These are phyloP conservation scores for Barbarea vulgaris DNA, from an alignment of 345 rosid species.

Conservation along the genomic window DNA sequence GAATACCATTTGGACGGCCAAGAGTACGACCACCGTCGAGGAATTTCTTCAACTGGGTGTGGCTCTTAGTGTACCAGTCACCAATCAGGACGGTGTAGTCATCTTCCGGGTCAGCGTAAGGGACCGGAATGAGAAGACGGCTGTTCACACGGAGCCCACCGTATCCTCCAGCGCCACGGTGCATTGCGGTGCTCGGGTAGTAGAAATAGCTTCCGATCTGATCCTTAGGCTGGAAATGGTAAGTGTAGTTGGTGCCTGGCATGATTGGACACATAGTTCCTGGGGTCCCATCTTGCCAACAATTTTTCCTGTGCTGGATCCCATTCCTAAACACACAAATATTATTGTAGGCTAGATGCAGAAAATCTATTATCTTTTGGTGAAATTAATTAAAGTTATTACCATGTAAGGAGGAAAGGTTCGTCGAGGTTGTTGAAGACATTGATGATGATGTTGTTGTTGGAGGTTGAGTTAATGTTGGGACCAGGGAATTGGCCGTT, in stretches of 20 bases:
- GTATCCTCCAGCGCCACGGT: constrained; percentile 62
- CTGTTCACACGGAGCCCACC: constrained; percentile 75
- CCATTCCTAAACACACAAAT: constrained; percentile 53
- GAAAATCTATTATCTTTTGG: neutral
- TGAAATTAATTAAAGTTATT: neutral
- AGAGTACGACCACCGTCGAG: constrained; percentile 60
- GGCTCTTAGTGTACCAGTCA: constrained; percentile 70
- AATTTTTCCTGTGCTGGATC: constrained; percentile 80
- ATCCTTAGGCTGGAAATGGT: constrained; percentile 86
- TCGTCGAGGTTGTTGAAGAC: constrained; percentile 82
- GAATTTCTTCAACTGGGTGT: constrained; percentile 42
- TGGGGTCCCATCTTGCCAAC: constrained; percentile 73
- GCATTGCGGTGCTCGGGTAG: constrained; percentile 56
- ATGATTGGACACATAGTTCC: constrained; percentile 80
- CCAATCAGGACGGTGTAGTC: constrained; percentile 66
- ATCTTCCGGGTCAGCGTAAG: constrained; percentile 64
- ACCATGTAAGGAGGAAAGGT: constrained; percentile 77
- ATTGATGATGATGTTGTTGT: constrained; percentile 72
- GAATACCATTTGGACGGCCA: constrained; percentile 61
- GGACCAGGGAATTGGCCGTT: constrained; percentile 84
- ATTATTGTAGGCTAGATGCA: neutral
- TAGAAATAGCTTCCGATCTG: constrained; percentile 83
- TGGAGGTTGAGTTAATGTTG: constrained; percentile 70
- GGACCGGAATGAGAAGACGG: constrained; percentile 70
- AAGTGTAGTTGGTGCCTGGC: constrained; percentile 74